These are phyloP conservation scores for Agaricales sp. DNA, from an alignment of 1,284 basidiomycete species.

Conservation along the genomic window DNA sequence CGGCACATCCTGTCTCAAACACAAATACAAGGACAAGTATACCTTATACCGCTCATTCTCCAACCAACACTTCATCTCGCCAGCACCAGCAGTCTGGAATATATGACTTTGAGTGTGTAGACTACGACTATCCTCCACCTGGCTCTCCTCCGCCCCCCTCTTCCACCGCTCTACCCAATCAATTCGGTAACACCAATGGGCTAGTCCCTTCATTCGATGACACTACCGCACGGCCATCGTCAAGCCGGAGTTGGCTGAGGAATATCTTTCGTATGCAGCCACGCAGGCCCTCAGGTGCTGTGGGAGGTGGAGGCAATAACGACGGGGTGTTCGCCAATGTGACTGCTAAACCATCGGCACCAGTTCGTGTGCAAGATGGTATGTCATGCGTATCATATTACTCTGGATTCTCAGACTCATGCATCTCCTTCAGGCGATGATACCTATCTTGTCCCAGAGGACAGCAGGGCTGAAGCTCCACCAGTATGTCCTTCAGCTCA, in stretches of 20 bases:
- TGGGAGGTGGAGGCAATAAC: constrained; percentile 73
- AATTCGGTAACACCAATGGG: constrained; percentile 78
- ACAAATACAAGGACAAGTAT: too few relatives aligned
- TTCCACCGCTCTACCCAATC: constrained; percentile 51
- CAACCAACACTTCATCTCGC: neutral
- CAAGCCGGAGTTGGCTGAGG: constrained; percentile 43
- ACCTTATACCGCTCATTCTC: constrained; percentile 5
- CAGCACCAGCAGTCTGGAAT: constrained; percentile 24
- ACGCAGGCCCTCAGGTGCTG: constrained; percentile 32
- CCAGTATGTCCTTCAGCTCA: constrained; percentile 31
- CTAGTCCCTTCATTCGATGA: constrained; percentile 45
- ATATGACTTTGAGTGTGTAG: constrained; percentile 83
- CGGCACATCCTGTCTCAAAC: constrained; percentile 37
- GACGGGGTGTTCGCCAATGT: constrained; percentile 98
- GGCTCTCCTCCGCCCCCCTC: constrained; percentile 74
- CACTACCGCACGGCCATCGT: constrained; percentile 21
- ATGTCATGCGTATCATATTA: constrained; percentile 13
- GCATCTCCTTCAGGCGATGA: constrained; percentile 47
- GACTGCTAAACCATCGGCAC: constrained; percentile 75
- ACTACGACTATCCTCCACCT: constrained; percentile 71
- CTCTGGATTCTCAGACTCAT: neutral
- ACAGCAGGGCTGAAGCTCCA: constrained; percentile 71
- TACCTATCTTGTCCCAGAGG: constrained; percentile 67
- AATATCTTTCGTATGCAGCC: constrained; percentile 44
- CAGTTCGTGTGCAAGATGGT: constrained; percentile 57